A percentile compares a stretch with the other conserved stretches of the same genome.
Evolutionary conservation across 805 yeast genomes (phyloP).

Genomic region (Hanseniaspora hatyaiensis): DNA sequence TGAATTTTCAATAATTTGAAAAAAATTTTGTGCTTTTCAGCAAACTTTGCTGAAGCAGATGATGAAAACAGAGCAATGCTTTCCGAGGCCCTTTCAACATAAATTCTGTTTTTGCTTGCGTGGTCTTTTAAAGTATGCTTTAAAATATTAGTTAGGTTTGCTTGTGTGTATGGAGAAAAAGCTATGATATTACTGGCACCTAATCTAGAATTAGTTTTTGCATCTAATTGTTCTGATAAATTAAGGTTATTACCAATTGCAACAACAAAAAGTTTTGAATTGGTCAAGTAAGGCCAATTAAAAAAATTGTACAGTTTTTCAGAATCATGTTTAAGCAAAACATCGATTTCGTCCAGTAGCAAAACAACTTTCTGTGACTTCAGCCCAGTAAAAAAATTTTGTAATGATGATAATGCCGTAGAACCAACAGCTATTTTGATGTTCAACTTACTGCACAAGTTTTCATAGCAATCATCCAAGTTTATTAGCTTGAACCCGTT

Average conservation of each 20-base stretch:
- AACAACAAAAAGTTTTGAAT: conserved; percentile 71
- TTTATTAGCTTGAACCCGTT: conserved; percentile 78
- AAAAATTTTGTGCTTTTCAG: conserved; percentile 14
- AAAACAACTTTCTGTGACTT: conserved; percentile 47
- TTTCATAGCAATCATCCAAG: conserved; percentile 73
- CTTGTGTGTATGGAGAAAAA: conserved; percentile 77
- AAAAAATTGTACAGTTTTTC: conserved; percentile 88
- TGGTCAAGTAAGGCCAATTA: conserved; percentile 86
- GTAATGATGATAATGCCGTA: conserved; percentile 57
- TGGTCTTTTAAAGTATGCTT: conserved; percentile 48
- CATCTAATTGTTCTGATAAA: conserved; percentile 80
- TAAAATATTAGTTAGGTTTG: conserved; percentile 66
- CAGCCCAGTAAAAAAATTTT: conserved; percentile 48
- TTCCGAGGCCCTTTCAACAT: conserved; percentile 30
- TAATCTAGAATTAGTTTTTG: conserved; percentile 80
- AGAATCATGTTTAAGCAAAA: conserved; percentile 70
- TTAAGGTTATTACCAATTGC: conserved; percentile 98
- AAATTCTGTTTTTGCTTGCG: conserved; percentile 29
- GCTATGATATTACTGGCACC: conserved; percentile 70
- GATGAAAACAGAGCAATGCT: conserved; percentile 27
- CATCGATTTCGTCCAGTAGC: conserved; percentile 86
- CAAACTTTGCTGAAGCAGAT: conserved; percentile 18
- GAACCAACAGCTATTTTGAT: conserved; percentile 41
- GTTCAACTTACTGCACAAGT: conserved; percentile 55
- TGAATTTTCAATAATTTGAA: conserved; percentile 28